Percentiles rank a stretch among this genome's conserved stretches.
Evolutionary conservation across 768 basidiomycete species (phyloP).

Genomic region (Tephrocybe sp.): DNA sequence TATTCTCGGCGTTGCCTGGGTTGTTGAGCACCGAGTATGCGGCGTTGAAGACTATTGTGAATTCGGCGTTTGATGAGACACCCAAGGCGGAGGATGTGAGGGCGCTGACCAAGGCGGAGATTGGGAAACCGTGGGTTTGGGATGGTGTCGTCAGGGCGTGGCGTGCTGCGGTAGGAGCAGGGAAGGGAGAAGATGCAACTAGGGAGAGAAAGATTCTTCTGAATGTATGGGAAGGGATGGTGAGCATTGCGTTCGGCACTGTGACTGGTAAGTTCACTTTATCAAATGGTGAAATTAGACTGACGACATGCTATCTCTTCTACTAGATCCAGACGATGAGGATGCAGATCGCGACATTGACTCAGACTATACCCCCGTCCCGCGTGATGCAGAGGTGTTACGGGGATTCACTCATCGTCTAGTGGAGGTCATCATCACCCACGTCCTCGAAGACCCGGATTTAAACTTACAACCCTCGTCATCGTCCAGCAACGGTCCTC

Average conservation of each 20-base stretch:
- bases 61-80: constrained; percentile 53
- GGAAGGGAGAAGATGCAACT: constrained; percentile 6
- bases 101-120: constrained; percentile 56
- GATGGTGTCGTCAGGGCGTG: constrained; percentile 20
- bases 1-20: constrained; percentile 60
- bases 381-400: constrained; percentile 32
- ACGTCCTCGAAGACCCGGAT: constrained; percentile 46
- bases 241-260: constrained; percentile 46
- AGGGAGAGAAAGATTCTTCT: constrained; percentile 23
- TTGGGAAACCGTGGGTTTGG: constrained; percentile 46
- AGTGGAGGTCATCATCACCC: constrained; percentile 39
- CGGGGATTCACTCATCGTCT: constrained; percentile 40
- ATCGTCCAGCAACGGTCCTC: constrained; percentile 6
- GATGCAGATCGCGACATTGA: constrained; percentile 41
- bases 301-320: not conserved
- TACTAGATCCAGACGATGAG: constrained; percentile 36
- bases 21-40: constrained; percentile 54
- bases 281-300: not conserved
- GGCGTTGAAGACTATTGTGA: constrained; percentile 45
- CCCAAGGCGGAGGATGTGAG: constrained; percentile 55
- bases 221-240: constrained; percentile 58
- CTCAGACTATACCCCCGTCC: constrained; percentile 2
- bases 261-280: constrained; percentile 40
- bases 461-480: constrained; percentile 38
- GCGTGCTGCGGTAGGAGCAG: constrained; percentile 12